Conservation (phyloP, 2,329 filamentous ascomycete genomes). For the Calonectria hawksworthii region DNA sequence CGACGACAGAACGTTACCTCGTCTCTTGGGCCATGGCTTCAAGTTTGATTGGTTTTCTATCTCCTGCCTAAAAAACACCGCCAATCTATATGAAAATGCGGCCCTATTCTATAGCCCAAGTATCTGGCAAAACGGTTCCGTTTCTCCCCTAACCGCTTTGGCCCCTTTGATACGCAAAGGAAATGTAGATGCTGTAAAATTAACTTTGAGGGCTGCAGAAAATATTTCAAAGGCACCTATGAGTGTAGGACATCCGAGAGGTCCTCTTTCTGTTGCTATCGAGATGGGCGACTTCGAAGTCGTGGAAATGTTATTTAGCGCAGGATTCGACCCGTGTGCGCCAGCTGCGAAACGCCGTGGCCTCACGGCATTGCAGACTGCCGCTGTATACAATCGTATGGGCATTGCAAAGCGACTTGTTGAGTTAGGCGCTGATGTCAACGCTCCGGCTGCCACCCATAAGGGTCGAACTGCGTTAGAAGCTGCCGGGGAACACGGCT, state of each 20-base stretch:
- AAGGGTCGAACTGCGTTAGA: background rate
- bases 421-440: background rate
- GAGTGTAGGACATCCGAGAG: background rate
- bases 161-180: background rate
- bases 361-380: background rate
- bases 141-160: background rate
- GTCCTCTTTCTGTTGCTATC: background rate
- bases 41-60: background rate
- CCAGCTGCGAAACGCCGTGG: background rate
- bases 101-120: background rate
- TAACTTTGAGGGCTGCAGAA: background rate
- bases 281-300: background rate
- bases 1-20: background rate
- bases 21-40: background rate
- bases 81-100: background rate
- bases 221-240: background rate
- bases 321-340: background rate
- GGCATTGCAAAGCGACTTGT: background rate
- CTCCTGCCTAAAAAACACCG: rapidly evolving
- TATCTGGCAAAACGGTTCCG: background rate
- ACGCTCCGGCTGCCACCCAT: background rate
- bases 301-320: background rate
- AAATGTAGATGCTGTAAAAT: background rate
- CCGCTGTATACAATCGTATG: background rate
- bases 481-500: background rate